Conservation (phyloP, 495 filamentous ascomycete genomes). For the Cercophora samala region DNA sequence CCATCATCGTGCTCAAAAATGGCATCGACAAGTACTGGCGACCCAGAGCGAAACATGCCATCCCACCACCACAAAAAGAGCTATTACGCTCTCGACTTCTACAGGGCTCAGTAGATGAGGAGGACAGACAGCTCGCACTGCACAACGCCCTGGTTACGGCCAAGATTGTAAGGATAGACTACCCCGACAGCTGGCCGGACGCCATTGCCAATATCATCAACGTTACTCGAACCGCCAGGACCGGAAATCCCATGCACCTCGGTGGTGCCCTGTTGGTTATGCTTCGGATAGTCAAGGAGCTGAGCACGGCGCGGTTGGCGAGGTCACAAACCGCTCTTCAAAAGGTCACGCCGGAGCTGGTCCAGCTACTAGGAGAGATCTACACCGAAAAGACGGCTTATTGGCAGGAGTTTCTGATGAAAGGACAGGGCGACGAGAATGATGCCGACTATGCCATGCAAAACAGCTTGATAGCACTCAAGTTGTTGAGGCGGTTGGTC, state of each 20-base stretch:
- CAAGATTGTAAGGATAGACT: constrained; percentile 86
- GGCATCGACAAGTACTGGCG: constrained; percentile 95
- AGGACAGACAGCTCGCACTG: constrained; percentile 66
- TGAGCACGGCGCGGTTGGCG: constrained; percentile 71
- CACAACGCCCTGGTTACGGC: constrained; percentile 85
- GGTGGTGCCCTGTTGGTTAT: constrained; percentile 71
- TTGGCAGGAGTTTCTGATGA: constrained; percentile 63
- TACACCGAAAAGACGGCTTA: constrained; percentile 69
- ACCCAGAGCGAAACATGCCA: constrained; percentile 63
- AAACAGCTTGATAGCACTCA: constrained; percentile 73
- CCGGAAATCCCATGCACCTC: constrained; percentile 53
- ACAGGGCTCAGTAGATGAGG: constrained; percentile 68
- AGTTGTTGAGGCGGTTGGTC: constrained; percentile 73
- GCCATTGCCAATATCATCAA: constrained; percentile 57
- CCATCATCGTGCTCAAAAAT: constrained; percentile 92
- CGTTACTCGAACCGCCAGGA: constrained; percentile 50
- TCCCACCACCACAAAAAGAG: constrained; percentile 69
- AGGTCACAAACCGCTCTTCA: constrained; percentile 69
- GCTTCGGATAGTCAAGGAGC: constrained; percentile 83
- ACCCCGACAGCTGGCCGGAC: constrained; percentile 76
- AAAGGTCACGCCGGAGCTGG: constrained; percentile 70
- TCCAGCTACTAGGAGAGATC: constrained; percentile 69
- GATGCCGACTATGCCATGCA: constrained; percentile 60
- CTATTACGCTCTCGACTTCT: constrained; percentile 70
- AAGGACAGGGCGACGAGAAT: constrained; percentile 49